phyloP scores from a whole-genome alignment of 768 basidiomycete genomes.

The Leccinellum rugosiceps region DNA sequence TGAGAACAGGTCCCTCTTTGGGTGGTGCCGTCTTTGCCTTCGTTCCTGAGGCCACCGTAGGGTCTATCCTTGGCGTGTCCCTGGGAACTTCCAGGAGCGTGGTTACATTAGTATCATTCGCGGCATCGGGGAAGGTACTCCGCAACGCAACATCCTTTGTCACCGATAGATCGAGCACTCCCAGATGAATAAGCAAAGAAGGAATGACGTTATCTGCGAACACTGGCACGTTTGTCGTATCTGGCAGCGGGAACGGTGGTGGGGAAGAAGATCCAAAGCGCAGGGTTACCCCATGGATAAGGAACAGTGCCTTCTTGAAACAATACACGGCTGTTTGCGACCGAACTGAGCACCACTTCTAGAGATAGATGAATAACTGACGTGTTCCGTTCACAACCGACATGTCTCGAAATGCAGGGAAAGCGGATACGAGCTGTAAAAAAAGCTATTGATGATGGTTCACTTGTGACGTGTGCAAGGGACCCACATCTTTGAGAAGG shows the following conservation, averaged over 20 bases:
- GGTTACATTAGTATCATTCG: conserved; percentile 36
- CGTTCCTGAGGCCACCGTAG: conserved; percentile 7
- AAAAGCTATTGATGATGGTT: conserved; percentile 4
- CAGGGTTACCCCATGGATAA: conserved; percentile 63
- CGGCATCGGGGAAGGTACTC: conserved; percentile 47
- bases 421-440: conserved; percentile 64
- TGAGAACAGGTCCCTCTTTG: conserved; percentile 54
- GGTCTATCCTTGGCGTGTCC: conserved; percentile 7
- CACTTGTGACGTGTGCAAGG: not conserved
- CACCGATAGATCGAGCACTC: conserved; percentile 64
- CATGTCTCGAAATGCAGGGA: conserved; percentile 85
- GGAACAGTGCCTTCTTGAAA: conserved; percentile 87
- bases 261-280: conserved; percentile 60
- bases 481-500: conserved; percentile 59
- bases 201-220: conserved; percentile 84
- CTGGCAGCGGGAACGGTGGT: conserved; percentile 60
- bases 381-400: conserved; percentile 59
- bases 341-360: not conserved
- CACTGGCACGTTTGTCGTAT: conserved; percentile 55
- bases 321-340: conserved; percentile 65
- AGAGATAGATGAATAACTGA: conserved; percentile 30
- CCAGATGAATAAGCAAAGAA: conserved; percentile 75
- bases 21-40: conserved; percentile 23
- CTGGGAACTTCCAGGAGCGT: conserved; percentile 37
- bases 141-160: conserved; percentile 40